Base-by-base conservation (phyloP, 352 stramenopile genomes). In the Phytophthora cactorum region DNA sequence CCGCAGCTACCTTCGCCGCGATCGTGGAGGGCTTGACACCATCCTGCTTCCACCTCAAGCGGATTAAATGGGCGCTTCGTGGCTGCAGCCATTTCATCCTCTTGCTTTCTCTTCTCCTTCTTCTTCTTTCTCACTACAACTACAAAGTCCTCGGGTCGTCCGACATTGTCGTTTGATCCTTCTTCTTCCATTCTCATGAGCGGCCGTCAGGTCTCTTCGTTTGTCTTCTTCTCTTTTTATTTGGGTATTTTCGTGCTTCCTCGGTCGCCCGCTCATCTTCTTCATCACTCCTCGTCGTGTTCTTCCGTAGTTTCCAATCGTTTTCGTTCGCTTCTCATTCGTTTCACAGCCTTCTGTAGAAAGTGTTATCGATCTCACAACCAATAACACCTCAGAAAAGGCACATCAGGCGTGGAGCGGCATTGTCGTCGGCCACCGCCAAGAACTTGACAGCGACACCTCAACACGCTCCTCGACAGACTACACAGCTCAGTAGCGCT, bases 401-500 rank as follows among this genome's bases (percentile, higher is more conserved):
- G 68, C 68, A 63, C 55, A 59, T 56, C 63, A 59, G 60, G 41
- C 52, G 38, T 62, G 54, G 57, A 63, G 57, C 53, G 25, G 47
- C 14, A 36, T 68, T 55, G 51, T 65, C 17, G 28, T 43, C 29
- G 14, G 25, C 39, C 45, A 63, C 54, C 36, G 51, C 36, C 72
- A 74, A 63, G 28, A 63, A 61, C 39, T 71, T 52, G 45, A 59
- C 60, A 62, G 59, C 52, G 28, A 52, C 46, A 62, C 31, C 58
- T 58, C 46, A 60, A 66, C 47, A 52, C 51, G 47, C 66, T 69
- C 52, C 63, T 45, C 14, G 22, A 43, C 61, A 58, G 39, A 27
- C 58, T 41, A 31, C 36, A 31, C 49, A 59, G 52, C 59, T 86
- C 77, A 93, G 70, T 93, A 93, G 70, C 84, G 84, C 77, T 93